Percentiles rank a stretch among this genome's conserved stretches.
Conservation (phyloP, 805 yeast species). For the Jamesozyma piceae region DNA sequence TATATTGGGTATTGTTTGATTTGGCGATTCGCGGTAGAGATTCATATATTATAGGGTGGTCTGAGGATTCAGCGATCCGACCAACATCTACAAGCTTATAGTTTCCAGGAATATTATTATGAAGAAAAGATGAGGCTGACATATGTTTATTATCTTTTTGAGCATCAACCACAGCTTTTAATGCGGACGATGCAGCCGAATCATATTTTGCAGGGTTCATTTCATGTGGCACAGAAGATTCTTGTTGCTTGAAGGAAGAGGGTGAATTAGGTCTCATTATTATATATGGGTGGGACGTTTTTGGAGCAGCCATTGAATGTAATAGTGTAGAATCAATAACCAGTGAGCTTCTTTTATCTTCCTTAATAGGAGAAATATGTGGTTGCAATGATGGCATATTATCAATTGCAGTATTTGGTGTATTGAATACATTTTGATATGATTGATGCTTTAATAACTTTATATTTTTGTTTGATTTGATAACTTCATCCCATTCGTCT, state of each 20-base stretch:
- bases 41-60: background rate
- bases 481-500: conserved; percentile 70
- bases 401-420: background rate
- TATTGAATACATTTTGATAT: background rate
- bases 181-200: conserved; percentile 52
- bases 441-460: background rate
- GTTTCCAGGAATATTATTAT: background rate
- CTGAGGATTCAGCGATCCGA: background rate
- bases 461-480: conserved; percentile 28
- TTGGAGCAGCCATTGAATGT: conserved; percentile 54
- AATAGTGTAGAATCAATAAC: conserved; percentile 26
- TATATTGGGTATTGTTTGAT: background rate
- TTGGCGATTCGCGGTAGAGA: background rate
- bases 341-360: conserved; percentile 25
- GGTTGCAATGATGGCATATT: conserved; percentile 14
- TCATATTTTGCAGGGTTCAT: conserved; percentile 18
- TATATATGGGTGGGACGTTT: conserved; percentile 53
- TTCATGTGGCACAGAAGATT: background rate
- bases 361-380: conserved; percentile 30
- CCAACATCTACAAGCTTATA: background rate
- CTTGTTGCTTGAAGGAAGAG: background rate
- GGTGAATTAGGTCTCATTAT: conserved; percentile 34
- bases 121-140: background rate
- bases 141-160: conserved; percentile 19
- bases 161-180: conserved; percentile 64